Evolutionary conservation across 306 rosid species (phyloP).

Genomic region (Astragalus membranaceus): DNA sequence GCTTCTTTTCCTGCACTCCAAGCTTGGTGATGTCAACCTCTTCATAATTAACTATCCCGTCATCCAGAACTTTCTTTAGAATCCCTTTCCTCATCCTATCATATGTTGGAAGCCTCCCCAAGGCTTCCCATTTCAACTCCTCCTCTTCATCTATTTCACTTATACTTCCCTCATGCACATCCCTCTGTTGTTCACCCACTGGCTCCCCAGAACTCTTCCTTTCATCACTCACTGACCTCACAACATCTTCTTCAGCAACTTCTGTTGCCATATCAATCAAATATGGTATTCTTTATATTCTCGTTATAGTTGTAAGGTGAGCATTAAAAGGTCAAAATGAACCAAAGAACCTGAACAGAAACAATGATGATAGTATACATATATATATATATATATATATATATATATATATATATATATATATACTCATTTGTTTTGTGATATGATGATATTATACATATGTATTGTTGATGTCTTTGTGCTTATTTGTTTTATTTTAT

Average conservation of each 20-base stretch:
- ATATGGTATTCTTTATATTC: background rate
- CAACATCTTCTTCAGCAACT: background rate
- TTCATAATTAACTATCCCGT: slow-evolving; percentile 39
- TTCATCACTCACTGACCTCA: slow-evolving; percentile 21
- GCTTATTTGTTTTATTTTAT: too few species aligned
- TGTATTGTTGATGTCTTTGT: too few species aligned
- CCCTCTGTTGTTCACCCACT: background rate
- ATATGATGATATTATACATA: background rate
- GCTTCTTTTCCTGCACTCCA: slow-evolving; percentile 50
- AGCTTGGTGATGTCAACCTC: slow-evolving; percentile 61
- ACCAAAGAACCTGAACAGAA: background rate
- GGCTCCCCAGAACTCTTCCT: slow-evolving; percentile 7
- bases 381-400: too few species aligned
- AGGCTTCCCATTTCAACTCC: slow-evolving; percentile 70
- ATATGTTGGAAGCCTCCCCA: slow-evolving; percentile 76
- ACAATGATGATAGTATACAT: too few species aligned
- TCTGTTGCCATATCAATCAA: slow-evolving; percentile 2
- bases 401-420: too few species aligned
- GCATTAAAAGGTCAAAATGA: background rate
- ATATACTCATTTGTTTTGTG: too few species aligned
- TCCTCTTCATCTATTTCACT: slow-evolving; percentile 52
- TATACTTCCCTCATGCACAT: slow-evolving; percentile 28
- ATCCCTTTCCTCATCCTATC: slow-evolving; percentile 59
- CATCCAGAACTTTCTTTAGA: slow-evolving; percentile 51
- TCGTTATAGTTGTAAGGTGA: background rate